Evolutionary conservation across 202 grass and related monocot genomes (phyloP), one percentile per base, ranked within the genome.

Genomic region (Tripidium arundinaceum): DNA sequence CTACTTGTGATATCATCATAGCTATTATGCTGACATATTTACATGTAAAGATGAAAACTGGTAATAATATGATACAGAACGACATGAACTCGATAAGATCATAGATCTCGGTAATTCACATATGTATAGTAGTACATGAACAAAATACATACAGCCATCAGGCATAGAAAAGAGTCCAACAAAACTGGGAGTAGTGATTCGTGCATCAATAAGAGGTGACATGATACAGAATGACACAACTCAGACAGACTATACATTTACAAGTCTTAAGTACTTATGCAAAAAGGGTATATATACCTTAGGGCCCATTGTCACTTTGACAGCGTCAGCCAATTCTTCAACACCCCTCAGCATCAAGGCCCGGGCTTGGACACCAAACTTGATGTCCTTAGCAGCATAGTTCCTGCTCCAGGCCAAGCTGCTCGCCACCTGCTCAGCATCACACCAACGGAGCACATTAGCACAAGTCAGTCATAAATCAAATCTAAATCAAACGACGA

Each of bases 361-460:
- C 67, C 92, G 90, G 77, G 90, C 95, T 67, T 98, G 92, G 18
- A 95, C 90, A 43, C 95, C 95, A 89, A 95, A 98, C 46, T 18
- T 98, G 86, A 98, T 98, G 80, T 95, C 95, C 66, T 98, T 95
- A 14, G 95, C 95, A 15, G 95, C 92, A 90, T 95, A 98, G 73
- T 88, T 95, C 86, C 92, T 91, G 82, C 86, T 95, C 92, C 84
- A 98, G 67, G 65, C 79, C n/a, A 94, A 85, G 61, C 86, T 91
- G 76, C 92, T 93, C 78, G 91, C 94, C 84, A 92, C 85, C 94
- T 97, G 45, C 7, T 72, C 25, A 72, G 26, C 21, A 64, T 4
- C 77, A 58, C 68, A 81, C 65, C 21, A 77, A 58, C 13, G 43
- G n/a, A 45, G 38, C 34, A 65, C 40, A 65, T 75, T 21, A 16